A percentile compares a stretch with the other conserved stretches of the same genome.
These are phyloP conservation scores for Maudiozyma humilis DNA, from an alignment of 1,139 yeast genomes.

Conservation along the genomic window DNA sequence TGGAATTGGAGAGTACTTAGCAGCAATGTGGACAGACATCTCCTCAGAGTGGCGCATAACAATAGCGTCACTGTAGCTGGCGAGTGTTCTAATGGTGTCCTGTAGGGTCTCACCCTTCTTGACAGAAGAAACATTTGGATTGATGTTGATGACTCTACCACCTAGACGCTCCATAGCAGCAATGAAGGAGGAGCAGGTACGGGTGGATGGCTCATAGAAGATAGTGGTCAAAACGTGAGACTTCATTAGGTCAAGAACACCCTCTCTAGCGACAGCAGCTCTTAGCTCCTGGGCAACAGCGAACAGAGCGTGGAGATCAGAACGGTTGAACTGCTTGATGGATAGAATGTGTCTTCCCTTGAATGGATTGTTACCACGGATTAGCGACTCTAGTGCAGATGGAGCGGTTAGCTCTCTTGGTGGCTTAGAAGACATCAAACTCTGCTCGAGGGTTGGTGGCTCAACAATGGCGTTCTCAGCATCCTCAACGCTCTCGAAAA, in stretches of 20 bases:
- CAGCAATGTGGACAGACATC: constrained; percentile 87
- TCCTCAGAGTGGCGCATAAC: constrained; percentile 95
- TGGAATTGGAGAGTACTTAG: constrained; percentile 94
- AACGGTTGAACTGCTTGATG: constrained; percentile 76
- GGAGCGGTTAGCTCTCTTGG: constrained; percentile 65
- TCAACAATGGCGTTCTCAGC: constrained; percentile 49
- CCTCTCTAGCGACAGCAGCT: constrained; percentile 92
- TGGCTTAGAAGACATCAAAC: constrained; percentile 66
- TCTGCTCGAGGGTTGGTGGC: constrained; percentile 30
- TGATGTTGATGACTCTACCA: constrained; percentile 88
- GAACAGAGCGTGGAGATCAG: constrained; percentile 85
- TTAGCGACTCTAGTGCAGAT: constrained; percentile 63
- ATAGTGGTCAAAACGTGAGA: constrained; percentile 90
- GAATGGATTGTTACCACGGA: constrained; percentile 80
- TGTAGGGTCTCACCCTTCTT: constrained; percentile 97
- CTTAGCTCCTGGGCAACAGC: constrained; percentile 98
- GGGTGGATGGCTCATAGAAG: constrained; percentile 96
- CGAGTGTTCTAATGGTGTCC: constrained; percentile 90
- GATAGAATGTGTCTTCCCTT: constrained; percentile 80
- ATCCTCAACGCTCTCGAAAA: constrained; percentile 32
- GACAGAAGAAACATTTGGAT: constrained; percentile 80
- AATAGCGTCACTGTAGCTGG: constrained; percentile 94
- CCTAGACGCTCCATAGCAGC: constrained; percentile 99
- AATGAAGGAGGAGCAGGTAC: constrained; percentile 93
- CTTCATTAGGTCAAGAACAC: constrained; percentile 80